Percentiles rank a stretch among this genome's conserved stretches.
phyloP scores from a whole-genome alignment of 257 asterid genomes.

The Ilex aquifolium region DNA sequence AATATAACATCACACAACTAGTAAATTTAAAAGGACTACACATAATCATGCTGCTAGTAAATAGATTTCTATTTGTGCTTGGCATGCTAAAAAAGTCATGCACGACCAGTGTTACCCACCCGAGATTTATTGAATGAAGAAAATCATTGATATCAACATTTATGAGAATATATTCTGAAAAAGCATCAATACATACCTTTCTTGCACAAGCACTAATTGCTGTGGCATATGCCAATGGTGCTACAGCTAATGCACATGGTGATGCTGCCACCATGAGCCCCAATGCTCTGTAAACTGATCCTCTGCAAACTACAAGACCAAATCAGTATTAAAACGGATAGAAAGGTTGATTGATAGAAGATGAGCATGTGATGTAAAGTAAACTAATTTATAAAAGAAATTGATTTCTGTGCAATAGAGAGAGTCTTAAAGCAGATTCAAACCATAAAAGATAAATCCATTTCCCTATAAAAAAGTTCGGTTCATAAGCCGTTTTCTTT shows the following conservation, averaged over 20 bases:
- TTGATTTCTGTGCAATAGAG: neutral
- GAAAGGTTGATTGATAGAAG: neutral
- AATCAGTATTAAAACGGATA: conserved; percentile 14
- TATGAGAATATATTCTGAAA: neutral
- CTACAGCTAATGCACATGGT: conserved; percentile 98
- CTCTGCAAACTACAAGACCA: conserved; percentile 75
- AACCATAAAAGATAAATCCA: no score
- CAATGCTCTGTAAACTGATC: conserved; percentile 91
- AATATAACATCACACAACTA: no score
- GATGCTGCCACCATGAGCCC: conserved; percentile 99
- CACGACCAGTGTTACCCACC: neutral
- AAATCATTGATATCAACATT: neutral
- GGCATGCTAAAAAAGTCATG: neutral
- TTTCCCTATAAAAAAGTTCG: no score
- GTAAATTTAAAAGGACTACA: no score
- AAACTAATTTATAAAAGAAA: neutral
- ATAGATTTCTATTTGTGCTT: neutral
- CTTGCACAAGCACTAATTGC: conserved; percentile 98
- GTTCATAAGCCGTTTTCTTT: no score
- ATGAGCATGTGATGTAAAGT: conserved; percentile 2
- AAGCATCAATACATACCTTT: conserved; percentile 44
- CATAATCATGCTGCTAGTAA: no score
- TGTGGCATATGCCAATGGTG: conserved; percentile 93
- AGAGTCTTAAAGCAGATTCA: no score
- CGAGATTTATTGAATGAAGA: neutral